A percentile compares a stretch with the other conserved stretches of the same genome.
phyloP scores from a whole-genome alignment of 352 stramenopile genomes.

The Pythium phragmitis region DNA sequence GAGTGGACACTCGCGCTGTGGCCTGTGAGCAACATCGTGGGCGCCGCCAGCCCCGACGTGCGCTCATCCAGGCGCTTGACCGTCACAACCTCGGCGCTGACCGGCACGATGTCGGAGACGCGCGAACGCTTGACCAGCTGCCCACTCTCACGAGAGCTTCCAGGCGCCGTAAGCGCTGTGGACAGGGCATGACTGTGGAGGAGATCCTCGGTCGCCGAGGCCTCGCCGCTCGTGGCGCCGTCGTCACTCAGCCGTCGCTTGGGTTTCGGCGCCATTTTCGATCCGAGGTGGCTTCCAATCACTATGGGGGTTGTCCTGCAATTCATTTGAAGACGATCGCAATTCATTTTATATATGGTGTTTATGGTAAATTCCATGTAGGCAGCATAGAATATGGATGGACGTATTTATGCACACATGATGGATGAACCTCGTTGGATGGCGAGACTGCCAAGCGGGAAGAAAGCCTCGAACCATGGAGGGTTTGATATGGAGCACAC shows the following conservation, averaged over 20 bases:
- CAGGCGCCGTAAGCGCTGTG: conserved; percentile 30
- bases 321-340: not conserved
- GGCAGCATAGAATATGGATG: not conserved
- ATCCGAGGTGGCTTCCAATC: not conserved
- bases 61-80: conserved; percentile 52
- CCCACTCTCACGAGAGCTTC: conserved; percentile 6
- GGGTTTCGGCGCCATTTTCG: not conserved
- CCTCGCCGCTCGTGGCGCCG: conserved; percentile 8
- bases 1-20: conserved; percentile 77
- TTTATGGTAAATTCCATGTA: not conserved
- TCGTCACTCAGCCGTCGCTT: conserved; percentile 10
- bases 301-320: not conserved
- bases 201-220: conserved; percentile 6
- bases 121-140: conserved; percentile 67
- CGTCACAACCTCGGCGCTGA: conserved; percentile 59
- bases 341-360: not conserved
- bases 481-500: too few relatives aligned
- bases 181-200: not conserved
- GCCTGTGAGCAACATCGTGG: conserved; percentile 80
- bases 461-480: too few relatives aligned
- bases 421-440: not conserved
- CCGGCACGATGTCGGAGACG: conserved; percentile 69
- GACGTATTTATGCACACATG: not conserved
- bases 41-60: conserved; percentile 61
- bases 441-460: not conserved